Evolutionary conservation across 1,139 yeast species (phyloP), one percentile per base, ranked within the genome.

Genomic region (Candida neerlandica): DNA sequence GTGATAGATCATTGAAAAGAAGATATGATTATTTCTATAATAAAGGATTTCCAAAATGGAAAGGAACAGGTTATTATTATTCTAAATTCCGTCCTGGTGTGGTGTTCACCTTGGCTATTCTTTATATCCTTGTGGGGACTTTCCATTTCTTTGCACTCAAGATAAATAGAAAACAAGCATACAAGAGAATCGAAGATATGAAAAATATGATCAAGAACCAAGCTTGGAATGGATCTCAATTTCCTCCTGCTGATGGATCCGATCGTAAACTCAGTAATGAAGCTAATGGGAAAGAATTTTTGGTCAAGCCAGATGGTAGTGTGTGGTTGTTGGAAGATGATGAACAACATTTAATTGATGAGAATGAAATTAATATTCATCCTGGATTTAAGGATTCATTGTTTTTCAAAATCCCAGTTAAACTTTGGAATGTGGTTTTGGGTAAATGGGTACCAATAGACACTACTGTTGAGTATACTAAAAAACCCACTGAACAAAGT

Each of bases 41-140:
- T 37, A 81, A 85, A 57, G 99, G 99, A 3, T 94, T 94, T 68
- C 99, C 99, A 4, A 77, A 78, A 51, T 89, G 89, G 82, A 83
- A 80, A 51, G 81, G 80, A 0, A 70, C 80, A 1, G 80, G 76
- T 0, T 82, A 80, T 62, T 73, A 70, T 48, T 81, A 80, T 55
- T 67, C 80, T 41, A 74, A 78, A 59, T 85, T 81, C 65, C 76
- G 81, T 48, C 90, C 89, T 7, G 88, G 86, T 40, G 58, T 89
- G 2, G 52, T 73, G 2, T 69, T 82, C 48, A 82, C 89, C 0
- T 54, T 84, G 16, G 55, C 73, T 0, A 70, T 85, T 37, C 63
- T 86, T 46, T 78, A 71, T 48, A 44, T 80, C 1, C 53, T 87
- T 21, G 70, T 79, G 29, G 77, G 87, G 41, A 62, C 70, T 1